A percentile compares a stretch with the other conserved stretches of the same genome.
Evolutionary conservation across 2,329 filamentous ascomycete species (phyloP).

Genomic region (Corniculantispora saksenae): DNA sequence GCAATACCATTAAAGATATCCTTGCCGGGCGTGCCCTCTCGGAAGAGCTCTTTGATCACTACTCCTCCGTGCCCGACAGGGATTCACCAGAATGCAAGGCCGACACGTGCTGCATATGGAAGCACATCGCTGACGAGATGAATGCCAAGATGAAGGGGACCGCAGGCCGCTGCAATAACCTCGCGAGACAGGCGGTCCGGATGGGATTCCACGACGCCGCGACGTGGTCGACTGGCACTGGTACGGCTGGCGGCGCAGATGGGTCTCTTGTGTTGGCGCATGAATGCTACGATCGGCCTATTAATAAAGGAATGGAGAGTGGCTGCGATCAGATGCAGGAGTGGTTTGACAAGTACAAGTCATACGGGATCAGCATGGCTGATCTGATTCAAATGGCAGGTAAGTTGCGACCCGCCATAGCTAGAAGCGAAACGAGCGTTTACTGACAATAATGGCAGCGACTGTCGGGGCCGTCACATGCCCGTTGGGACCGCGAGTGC

Average conservation of each 20-base stretch:
- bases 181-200: slow-evolving; percentile 43
- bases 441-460: too few relatives aligned
- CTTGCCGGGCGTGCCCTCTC: slow-evolving; percentile 28
- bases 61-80: slow-evolving; percentile 20
- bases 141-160: slow-evolving; percentile 33
- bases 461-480: slow-evolving; percentile 49
- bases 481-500: slow-evolving; percentile 45
- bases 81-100: slow-evolving; percentile 29
- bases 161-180: slow-evolving; percentile 40
- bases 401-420: too few relatives aligned
- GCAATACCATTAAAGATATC: slow-evolving; percentile 35
- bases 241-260: slow-evolving; percentile 42
- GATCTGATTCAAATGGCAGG: slow-evolving; percentile 57
- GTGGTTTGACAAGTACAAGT: slow-evolving; percentile 42
- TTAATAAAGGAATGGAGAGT: slow-evolving; percentile 48
- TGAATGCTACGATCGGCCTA: slow-evolving; percentile 36
- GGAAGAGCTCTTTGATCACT: slow-evolving; percentile 22
- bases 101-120: slow-evolving; percentile 45
- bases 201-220: slow-evolving; percentile 49
- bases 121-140: slow-evolving; percentile 40
- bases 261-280: slow-evolving; percentile 42
- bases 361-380: slow-evolving; percentile 45
- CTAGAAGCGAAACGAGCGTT: too few relatives aligned
- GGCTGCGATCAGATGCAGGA: slow-evolving; percentile 39
- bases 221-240: slow-evolving; percentile 38